Evolutionary conservation across 169 alveolate species (phyloP).

Genomic region (Eimeria necatrix): DNA sequence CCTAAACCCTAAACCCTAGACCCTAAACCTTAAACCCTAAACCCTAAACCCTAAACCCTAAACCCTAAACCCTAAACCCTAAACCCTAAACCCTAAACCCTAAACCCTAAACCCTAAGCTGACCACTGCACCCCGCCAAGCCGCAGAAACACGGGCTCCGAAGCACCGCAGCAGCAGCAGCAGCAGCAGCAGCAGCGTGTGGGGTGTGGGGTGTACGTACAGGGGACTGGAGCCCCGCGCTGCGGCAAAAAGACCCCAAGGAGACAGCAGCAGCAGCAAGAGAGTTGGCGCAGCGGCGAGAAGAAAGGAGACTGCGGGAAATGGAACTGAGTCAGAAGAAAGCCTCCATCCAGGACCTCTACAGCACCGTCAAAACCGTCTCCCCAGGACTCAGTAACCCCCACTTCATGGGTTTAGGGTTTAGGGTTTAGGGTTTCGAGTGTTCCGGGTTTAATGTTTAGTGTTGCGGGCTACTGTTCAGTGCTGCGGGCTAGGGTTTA

Average conservation of each 20-base stretch:
- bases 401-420: not conserved
- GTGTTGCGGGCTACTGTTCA: no score
- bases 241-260: not conserved
- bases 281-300: conserved; percentile 1
- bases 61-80: no score
- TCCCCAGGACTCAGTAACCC: conserved; percentile 2
- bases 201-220: not conserved
- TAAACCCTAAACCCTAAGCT: no score
- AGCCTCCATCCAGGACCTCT: not conserved
- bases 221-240: not conserved
- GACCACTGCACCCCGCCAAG: no score
- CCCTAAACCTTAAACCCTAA: no score
- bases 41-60: no score
- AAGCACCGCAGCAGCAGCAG: not conserved
- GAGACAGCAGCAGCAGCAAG: not conserved
- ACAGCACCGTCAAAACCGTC: not conserved
- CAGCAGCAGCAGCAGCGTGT: not conserved
- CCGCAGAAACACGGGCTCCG: no score
- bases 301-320: not conserved
- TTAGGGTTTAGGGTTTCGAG: not conserved
- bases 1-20: no score
- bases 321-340: not conserved
- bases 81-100: no score
- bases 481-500: no score
- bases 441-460: no score